Evolutionary conservation across 2,329 filamentous ascomycete genomes (phyloP).

Genomic region (Endothia cerciana): DNA sequence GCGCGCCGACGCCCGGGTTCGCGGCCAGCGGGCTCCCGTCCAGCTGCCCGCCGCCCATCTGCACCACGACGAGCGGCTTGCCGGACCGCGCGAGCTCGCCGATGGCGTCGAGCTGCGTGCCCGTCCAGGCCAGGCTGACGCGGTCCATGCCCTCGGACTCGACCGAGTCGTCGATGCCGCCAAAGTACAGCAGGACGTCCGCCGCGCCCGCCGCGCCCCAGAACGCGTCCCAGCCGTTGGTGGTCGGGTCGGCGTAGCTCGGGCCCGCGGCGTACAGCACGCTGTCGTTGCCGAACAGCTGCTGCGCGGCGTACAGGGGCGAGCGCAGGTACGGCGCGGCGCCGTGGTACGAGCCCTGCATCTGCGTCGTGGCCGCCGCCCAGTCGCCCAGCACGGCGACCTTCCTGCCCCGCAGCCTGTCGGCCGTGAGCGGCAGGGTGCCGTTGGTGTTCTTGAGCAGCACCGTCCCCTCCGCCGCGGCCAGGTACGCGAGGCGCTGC

Average conservation of each 20-base stretch:
- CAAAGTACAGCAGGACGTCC: constrained; percentile 58
- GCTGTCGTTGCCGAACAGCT: constrained; percentile 21
- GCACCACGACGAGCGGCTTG: constrained; percentile 56
- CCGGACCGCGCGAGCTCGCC: constrained; percentile 45
- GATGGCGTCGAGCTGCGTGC: constrained; percentile 55
- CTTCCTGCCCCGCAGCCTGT: constrained; percentile 49
- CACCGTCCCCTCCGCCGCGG: constrained; percentile 52
- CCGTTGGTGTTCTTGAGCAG: constrained; percentile 58
- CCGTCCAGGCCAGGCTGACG: constrained; percentile 53
- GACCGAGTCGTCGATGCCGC: constrained; percentile 56
- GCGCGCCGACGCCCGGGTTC: constrained; percentile 51
- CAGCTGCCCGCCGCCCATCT: constrained; percentile 53
- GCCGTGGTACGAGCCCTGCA: constrained; percentile 64
- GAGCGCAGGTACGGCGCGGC: constrained; percentile 58
- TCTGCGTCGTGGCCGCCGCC: constrained; percentile 59
- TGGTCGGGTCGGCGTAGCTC: constrained; percentile 32
- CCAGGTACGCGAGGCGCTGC: constrained; percentile 58
- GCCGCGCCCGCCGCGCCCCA: constrained; percentile 45
- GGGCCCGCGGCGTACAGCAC: constrained; percentile 33
- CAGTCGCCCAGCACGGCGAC: constrained; percentile 63
- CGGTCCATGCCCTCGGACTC: constrained; percentile 59
- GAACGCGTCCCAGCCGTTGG: constrained; percentile 40
- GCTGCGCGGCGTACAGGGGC: constrained; percentile 50
- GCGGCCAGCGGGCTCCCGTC: constrained; percentile 54
- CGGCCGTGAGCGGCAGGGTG: constrained; percentile 48